phyloP scores from a whole-genome alignment of 1,284 basidiomycete genomes.

The Marasmius tenuissimus region DNA sequence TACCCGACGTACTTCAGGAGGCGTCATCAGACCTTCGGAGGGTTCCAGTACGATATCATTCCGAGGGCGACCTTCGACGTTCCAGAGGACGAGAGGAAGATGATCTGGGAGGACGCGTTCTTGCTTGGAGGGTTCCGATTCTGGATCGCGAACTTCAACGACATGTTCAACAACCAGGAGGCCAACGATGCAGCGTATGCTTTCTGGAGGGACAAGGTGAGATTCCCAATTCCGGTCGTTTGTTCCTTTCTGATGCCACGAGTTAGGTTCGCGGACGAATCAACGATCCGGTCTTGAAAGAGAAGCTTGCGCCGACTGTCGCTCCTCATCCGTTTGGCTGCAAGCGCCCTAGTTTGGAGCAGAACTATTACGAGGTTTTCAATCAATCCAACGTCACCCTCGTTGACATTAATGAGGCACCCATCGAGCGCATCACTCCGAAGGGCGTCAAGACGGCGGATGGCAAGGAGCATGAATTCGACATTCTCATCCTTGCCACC shows the following conservation, averaged over 20 bases:
- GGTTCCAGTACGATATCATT: conserved; percentile 17
- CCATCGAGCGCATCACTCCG: conserved; percentile 19
- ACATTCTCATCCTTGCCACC: conserved; percentile 23
- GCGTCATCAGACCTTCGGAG: conserved; percentile 22
- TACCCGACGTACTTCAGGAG: conserved; percentile 20
- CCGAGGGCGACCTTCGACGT: conserved; percentile 12
- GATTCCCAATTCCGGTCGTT: no score
- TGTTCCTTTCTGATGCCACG: no score
- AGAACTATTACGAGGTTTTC: conserved; percentile 23
- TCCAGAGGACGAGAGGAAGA: conserved; percentile 19
- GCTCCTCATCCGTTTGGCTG: conserved; percentile 25
- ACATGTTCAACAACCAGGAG: conserved; percentile 18
- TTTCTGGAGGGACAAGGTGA: conserved; percentile 24
- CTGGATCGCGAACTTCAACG: conserved; percentile 18
- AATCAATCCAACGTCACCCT: conserved; percentile 25
- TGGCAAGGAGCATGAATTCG: conserved; percentile 22
- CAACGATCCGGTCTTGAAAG: conserved; percentile 20
- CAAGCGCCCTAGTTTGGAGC: conserved; percentile 24
- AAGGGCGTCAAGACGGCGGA: conserved; percentile 23
- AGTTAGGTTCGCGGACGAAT: conserved; percentile 17
- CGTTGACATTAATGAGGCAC: conserved; percentile 22
- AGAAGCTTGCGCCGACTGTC: conserved; percentile 23
- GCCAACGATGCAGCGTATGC: conserved; percentile 22
- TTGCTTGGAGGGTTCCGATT: conserved; percentile 21
- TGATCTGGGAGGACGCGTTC: conserved; percentile 22